A percentile compares a stretch with the other conserved stretches of the same genome.
Conservation (phyloP, 2,329 filamentous ascomycete species). For the Monilinia fructicola region DNA sequence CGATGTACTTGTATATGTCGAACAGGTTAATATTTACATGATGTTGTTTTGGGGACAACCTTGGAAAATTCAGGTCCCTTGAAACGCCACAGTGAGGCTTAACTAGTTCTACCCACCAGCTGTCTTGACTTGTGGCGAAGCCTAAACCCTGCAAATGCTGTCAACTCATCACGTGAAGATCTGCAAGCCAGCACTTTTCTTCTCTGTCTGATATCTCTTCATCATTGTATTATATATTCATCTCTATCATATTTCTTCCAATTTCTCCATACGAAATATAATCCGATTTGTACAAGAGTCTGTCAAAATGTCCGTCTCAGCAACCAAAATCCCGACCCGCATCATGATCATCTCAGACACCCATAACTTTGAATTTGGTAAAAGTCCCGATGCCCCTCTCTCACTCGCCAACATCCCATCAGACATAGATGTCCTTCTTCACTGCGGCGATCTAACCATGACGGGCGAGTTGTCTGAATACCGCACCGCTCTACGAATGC, state of each 20-base stretch:
- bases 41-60: no score
- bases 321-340: slow-evolving; percentile 29
- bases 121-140: no score
- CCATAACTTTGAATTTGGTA: slow-evolving; percentile 35
- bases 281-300: neutral
- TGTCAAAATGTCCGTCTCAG: slow-evolving; percentile 10
- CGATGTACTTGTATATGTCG: no score
- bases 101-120: no score
- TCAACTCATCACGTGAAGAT: neutral
- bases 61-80: no score
- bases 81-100: no score
- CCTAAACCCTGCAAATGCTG: no score
- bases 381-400: slow-evolving; percentile 27
- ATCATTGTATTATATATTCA: neutral
- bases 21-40: no score
- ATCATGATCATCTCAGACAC: slow-evolving; percentile 39
- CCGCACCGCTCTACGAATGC: slow-evolving; percentile 31
- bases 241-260: neutral
- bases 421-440: slow-evolving; percentile 41
- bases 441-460: slow-evolving; percentile 44
- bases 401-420: slow-evolving; percentile 36
- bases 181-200: neutral
- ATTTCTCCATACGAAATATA: neutral
- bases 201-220: neutral
- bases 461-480: slow-evolving; percentile 36